A percentile compares a stretch with the other conserved stretches of the same genome.
Conservation (phyloP, 2,329 filamentous ascomycete genomes). For the Raffaelea ambrosiae region DNA sequence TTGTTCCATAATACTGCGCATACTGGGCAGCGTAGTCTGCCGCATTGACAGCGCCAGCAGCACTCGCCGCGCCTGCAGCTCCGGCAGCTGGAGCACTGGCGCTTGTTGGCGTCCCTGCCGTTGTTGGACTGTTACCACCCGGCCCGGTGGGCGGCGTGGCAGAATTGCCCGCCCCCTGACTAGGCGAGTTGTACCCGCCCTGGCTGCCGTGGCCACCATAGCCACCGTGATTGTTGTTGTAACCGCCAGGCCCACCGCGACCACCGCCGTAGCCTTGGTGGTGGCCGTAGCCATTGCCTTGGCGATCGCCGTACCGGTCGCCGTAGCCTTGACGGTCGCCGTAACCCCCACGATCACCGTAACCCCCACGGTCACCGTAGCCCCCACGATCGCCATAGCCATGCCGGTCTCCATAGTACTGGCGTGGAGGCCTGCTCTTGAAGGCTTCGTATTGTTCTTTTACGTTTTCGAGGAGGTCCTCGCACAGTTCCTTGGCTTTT, state of each 20-base stretch:
- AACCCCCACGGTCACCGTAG: conserved; percentile 30
- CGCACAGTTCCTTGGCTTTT: conserved; percentile 78
- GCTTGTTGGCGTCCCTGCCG: background rate
- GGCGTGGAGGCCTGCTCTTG: conserved; percentile 70
- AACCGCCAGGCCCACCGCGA: conserved; percentile 31
- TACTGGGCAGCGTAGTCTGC: conserved; percentile 74
- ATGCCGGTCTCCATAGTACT: conserved; percentile 35
- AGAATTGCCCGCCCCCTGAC: conserved; percentile 24
- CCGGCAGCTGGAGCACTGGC: background rate
- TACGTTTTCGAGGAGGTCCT: conserved; percentile 80
- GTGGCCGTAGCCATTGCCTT: conserved; percentile 23
- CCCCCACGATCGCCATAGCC: conserved; percentile 32
- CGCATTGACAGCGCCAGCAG: conserved; percentile 31
- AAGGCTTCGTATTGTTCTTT: conserved; percentile 84
- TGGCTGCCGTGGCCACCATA: background rate
- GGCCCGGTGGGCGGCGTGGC: conserved; percentile 27
- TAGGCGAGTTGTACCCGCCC: background rate
- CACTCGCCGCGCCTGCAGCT: conserved; percentile 6
- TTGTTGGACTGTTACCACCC: background rate
- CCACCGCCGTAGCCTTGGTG: conserved; percentile 24
- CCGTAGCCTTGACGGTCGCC: conserved; percentile 26
- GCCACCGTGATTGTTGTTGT: conserved; percentile 24
- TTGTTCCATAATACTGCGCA: conserved; percentile 65
- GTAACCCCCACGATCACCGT: conserved; percentile 34
- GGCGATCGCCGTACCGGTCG: conserved; percentile 36